phyloP scores from a whole-genome alignment of 345 rosid genomes.

The Melaleuca quinquenervia region DNA sequence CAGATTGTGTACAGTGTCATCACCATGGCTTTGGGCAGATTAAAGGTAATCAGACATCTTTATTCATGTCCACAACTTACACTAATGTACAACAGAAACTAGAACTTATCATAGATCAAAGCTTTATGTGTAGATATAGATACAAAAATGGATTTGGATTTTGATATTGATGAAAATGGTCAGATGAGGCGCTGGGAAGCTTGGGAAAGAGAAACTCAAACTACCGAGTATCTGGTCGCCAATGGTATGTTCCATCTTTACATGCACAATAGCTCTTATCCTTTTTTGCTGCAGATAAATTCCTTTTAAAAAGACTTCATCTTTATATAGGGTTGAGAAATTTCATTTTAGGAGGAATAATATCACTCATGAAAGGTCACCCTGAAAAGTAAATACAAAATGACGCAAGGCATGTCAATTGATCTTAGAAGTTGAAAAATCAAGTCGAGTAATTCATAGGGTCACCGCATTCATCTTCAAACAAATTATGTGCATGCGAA shows the following conservation, averaged over 20 bases:
- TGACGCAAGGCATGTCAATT: neutral
- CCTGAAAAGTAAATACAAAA: neutral
- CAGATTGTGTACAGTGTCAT: slow-evolving; percentile 51
- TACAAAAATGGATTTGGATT: neutral
- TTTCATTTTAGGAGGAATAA: neutral
- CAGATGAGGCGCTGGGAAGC: slow-evolving; percentile 66
- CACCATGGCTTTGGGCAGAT: slow-evolving; percentile 54
- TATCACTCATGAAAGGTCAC: neutral
- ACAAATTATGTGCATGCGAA: neutral
- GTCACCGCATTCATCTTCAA: neutral
- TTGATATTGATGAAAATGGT: neutral
- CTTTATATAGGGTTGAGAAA: neutral
- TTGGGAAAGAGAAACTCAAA: slow-evolving; percentile 71
- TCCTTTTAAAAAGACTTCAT: neutral
- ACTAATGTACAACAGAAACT: neutral
- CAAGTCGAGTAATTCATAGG: neutral
- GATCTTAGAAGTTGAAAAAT: neutral
- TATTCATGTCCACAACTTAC: neutral
- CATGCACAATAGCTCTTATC: neutral
- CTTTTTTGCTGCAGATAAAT: neutral
- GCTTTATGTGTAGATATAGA: neutral
- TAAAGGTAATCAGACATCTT: slow-evolving; percentile 29
- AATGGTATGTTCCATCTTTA: slow-evolving; percentile 24
- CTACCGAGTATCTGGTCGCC: slow-evolving; percentile 41
- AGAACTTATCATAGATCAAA: neutral